Evolutionary conservation across 1,139 yeast genomes (phyloP).

Genomic region (Scheffersomyces illinoinensis): DNA sequence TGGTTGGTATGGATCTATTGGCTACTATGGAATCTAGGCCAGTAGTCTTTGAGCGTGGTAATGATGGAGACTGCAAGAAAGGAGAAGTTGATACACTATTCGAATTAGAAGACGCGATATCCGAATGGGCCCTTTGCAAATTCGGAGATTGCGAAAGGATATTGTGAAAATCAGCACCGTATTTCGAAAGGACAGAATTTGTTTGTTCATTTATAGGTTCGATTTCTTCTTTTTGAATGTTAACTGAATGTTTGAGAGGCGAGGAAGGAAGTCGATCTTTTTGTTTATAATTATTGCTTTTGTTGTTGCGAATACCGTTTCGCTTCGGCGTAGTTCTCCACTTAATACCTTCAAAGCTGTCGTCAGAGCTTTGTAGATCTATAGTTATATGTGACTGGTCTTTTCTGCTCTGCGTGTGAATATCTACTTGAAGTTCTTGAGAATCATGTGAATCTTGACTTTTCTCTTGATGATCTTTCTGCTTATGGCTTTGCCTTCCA

Average conservation of each 20-base stretch:
- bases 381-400: neutral
- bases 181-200: constrained; percentile 38
- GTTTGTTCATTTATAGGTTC: constrained; percentile 32
- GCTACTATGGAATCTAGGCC: constrained; percentile 17
- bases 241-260: constrained; percentile 27
- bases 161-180: constrained; percentile 34
- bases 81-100: constrained; percentile 2
- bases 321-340: constrained; percentile 40
- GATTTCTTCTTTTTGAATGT: neutral
- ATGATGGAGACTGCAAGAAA: neutral
- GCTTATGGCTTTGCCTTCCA: neutral
- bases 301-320: neutral
- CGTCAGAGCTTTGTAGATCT: constrained; percentile 42
- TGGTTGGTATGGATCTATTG: constrained; percentile 1
- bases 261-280: constrained; percentile 30
- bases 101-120: constrained; percentile 15
- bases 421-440: neutral
- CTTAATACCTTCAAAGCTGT: constrained; percentile 47
- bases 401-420: neutral
- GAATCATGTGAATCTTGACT: neutral
- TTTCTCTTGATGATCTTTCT: neutral
- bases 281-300: constrained; percentile 1
- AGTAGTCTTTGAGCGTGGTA: constrained; percentile 24
- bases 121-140: constrained; percentile 28
- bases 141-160: constrained; percentile 25